phyloP scores from a whole-genome alignment of 768 basidiomycete genomes.

The Hemileccinum rubropunctum region DNA sequence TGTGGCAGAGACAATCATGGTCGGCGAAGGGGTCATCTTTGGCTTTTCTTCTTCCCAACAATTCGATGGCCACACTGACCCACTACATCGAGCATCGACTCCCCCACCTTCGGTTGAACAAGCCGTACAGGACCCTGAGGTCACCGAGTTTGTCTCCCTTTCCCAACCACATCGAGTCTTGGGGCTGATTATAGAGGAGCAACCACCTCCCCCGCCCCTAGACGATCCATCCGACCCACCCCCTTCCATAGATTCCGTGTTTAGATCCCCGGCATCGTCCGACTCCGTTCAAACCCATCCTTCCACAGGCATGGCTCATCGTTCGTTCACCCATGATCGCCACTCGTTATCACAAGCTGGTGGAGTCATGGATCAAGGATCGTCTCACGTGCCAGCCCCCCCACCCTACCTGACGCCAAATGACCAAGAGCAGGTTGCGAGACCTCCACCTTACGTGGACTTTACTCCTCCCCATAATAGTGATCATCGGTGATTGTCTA shows the following conservation, averaged over 20 bases:
- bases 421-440: constrained; percentile 51
- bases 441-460: constrained; percentile 66
- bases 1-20: constrained; percentile 38
- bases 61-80: constrained; percentile 78
- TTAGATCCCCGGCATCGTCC: constrained; percentile 38
- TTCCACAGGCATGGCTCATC: constrained; percentile 29
- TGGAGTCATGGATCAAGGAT: constrained; percentile 33
- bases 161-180: constrained; percentile 57
- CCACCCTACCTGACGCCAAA: constrained; percentile 67
- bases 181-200: constrained; percentile 51
- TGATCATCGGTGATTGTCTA: constrained; percentile 10
- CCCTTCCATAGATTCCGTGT: constrained; percentile 83
- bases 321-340: constrained; percentile 31
- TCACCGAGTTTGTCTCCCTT: constrained; percentile 62
- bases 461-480: constrained; percentile 26
- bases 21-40: constrained; percentile 76
- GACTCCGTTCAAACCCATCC: constrained; percentile 16
- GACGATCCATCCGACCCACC: constrained; percentile 89
- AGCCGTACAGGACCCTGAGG: constrained; percentile 66
- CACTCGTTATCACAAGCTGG: constrained; percentile 33
- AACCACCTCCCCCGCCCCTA: constrained; percentile 76
- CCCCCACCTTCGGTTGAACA: constrained; percentile 79
- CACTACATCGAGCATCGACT: constrained; percentile 58
- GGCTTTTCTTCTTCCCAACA: constrained; percentile 71
- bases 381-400: constrained; percentile 60